Evolutionary conservation across 2,329 filamentous ascomycete species (phyloP), one percentile per base, ranked within the genome.

Genomic region (Botrytis byssoidea): DNA sequence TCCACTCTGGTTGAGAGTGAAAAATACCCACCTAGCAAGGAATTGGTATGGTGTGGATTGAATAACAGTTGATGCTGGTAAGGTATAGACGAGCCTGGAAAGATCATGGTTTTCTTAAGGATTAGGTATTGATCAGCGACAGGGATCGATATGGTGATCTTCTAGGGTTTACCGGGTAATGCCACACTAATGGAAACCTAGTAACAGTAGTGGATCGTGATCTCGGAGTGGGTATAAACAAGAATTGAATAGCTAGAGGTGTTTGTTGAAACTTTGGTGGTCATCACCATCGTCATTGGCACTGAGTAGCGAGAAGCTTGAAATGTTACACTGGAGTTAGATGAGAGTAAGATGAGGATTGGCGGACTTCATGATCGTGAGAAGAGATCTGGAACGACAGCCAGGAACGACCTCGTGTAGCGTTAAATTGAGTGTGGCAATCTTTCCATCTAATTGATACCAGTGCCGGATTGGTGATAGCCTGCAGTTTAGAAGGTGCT

Each of bases 331-430:
- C 9, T 40, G 37, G 22, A 55, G 46, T 29, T 67, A 40, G 46
- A 55, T 55, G 14, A 40, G 46, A 40, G 65, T 67, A 67, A 37
- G 46, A 67, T 67, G 65, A 67, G 25, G 37, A 42, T 25, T 61
- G 12, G 59, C 35, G 14, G 35, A 16, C 35, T 40, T n/a, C 22
- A 16, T 18, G 60, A 61, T 40, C 1, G 5, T 29, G 51, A 32
- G 35, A 61, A 40, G 35, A 40, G 60, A 61, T 59, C 10, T 37
- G 35, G 59, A 40, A 40, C 35, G 35, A 12, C 14, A 61, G 4
- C 8, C 3, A n/a, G 22, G 60, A 8, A 42, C 14, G 32, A 42
- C 35, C 60, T 63, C 35, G 14, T n/a, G 59, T 40, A n/a, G 37
- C 22, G 35, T 40, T 44, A 44, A 29, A 64, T 20, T 32, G 40